Evolutionary conservation across 257 asterid species (phyloP), one percentile per base, ranked within the genome.

Genomic region (Haberlea rhodopensis): DNA sequence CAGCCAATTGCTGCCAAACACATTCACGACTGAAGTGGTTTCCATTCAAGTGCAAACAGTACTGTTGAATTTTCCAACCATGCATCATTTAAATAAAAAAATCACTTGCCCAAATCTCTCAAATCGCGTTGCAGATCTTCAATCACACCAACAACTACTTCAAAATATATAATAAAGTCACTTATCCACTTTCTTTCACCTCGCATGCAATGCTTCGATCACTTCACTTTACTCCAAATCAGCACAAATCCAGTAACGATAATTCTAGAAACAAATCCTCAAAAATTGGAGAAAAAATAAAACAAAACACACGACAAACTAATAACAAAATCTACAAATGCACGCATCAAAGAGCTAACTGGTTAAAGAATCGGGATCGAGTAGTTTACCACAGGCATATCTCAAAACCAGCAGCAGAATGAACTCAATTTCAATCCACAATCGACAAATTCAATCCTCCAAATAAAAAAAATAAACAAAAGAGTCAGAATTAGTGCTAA

Each of bases 331-430:
- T 43, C 55, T 23, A 46, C 65, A 51, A 59, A 32, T 54, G 11
- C 53, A 54, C 25, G 32, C 57, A 51, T 19, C 69, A 71, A 51
- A 56, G 51, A 53, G 57, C 78, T 56, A 68, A 64, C 32, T 43
- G 51, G 20, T 43, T 7, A 43, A 43, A 5, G 18, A 34, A 54
- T 57, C 9, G 62, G 73, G 87, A 82, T 80, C 81, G 81, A 75
- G 60, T 74, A 84, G 73, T 57, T 70, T 70, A 82, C 86, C 84
- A 63, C 73, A 76, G 72, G 81, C 82, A 82, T 91, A 87, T 87
- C 91, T 81, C 65, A 78, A 79, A 73, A 75, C 57, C 71, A 73
- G 77, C 71, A 82, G 68, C 81, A 13, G 51, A 43, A 43, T 76
- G 77, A 66, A 71, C 71, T 68, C 71, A 71, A 84, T 84, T 84